Evolutionary conservation across 768 basidiomycete species (phyloP), one percentile per base, ranked within the genome.

Genomic region (Panaeolus papilionaceus): DNA sequence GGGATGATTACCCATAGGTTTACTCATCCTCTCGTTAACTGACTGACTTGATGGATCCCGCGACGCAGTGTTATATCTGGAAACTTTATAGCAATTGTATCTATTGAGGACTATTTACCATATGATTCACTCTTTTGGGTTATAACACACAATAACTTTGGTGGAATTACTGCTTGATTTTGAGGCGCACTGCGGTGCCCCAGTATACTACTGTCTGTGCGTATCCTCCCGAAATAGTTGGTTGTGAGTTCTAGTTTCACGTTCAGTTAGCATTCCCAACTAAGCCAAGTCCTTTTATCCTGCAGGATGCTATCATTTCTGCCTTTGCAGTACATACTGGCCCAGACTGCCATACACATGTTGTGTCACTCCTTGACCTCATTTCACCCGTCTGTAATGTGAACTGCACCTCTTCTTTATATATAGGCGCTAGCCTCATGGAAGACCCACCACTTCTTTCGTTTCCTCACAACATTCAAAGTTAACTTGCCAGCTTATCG

Each of bases 1-100:
- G 66, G 90, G 86, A 10, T 90, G 72, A 75, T 18, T 7, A 2
- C 0, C 3, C 3, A 1, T n/a, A 1, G 39, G 39, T 40, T 39
- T 42, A 33, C 37, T 26, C 38, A 38, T 40, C 11, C 54, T 62
- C 47, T 8, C 23, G 61, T 61, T 54, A 38, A 39, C 33, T 33
- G 3, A 33, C 33, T 33, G 33, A 33, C 33, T 33, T 5, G 33
- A 33, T 33, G 33, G 33, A 4, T 26, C 26, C 23, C 54, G 20
- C 47, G 23, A 37, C 2, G 54, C 6, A 11, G 14, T 4, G 33
- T 58, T 58, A 18, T 58, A 58, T 58, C 28, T 58, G 54, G 14
- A 58, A 49, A 49, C 47, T 10, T 49, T 49, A 49, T 33, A 58
- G 54, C 54, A 58, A 12, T 9, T 58, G 54, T 58, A 58, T 58